Percentiles rank a stretch among this genome's conserved stretches.
Evolutionary conservation across 352 stramenopile species (phyloP).

Genomic region (Phytophthora aleatoria): DNA sequence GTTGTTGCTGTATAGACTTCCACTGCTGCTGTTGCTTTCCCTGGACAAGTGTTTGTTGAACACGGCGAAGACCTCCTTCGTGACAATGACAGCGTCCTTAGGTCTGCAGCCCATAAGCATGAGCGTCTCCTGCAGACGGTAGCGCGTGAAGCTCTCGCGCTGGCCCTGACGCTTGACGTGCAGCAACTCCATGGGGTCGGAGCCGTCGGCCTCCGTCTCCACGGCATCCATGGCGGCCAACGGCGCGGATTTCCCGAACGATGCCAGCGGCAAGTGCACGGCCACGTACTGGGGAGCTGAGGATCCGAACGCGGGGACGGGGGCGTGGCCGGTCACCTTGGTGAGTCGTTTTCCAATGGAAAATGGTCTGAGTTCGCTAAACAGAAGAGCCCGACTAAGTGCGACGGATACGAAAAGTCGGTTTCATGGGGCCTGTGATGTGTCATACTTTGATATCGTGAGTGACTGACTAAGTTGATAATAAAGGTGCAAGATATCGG

Average conservation of each 20-base stretch:
- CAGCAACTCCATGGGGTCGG: slow-evolving; percentile 85
- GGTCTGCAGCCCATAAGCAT: slow-evolving; percentile 88
- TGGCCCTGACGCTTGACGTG: slow-evolving; percentile 53
- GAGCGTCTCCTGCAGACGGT: slow-evolving; percentile 85
- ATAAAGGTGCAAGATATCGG: background rate
- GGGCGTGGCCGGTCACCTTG: slow-evolving; percentile 26
- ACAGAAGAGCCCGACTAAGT: slow-evolving; percentile 7
- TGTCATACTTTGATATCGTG: background rate
- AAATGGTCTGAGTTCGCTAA: slow-evolving; percentile 6
- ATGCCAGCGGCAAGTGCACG: slow-evolving; percentile 7
- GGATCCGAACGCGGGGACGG: slow-evolving; percentile 14
- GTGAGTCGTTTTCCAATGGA: slow-evolving; percentile 18
- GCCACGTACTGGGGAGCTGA: slow-evolving; percentile 11
- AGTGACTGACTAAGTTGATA: background rate
- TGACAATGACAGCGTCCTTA: slow-evolving; percentile 76
- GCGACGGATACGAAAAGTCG: slow-evolving; percentile 7
- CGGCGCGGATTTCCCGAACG: slow-evolving; percentile 2
- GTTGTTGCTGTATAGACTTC: slow-evolving; percentile 17
- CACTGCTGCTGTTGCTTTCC: slow-evolving; percentile 10
- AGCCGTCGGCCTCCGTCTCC: slow-evolving; percentile 57
- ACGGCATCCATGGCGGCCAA: slow-evolving; percentile 50
- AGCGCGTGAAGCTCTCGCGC: slow-evolving; percentile 78
- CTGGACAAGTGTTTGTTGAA: slow-evolving; percentile 62
- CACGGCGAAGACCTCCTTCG: slow-evolving; percentile 64
- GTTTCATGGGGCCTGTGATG: slow-evolving; percentile 11